Base-by-base conservation (phyloP, 306 rosid genomes). In the Ziziphus jujuba region DNA sequence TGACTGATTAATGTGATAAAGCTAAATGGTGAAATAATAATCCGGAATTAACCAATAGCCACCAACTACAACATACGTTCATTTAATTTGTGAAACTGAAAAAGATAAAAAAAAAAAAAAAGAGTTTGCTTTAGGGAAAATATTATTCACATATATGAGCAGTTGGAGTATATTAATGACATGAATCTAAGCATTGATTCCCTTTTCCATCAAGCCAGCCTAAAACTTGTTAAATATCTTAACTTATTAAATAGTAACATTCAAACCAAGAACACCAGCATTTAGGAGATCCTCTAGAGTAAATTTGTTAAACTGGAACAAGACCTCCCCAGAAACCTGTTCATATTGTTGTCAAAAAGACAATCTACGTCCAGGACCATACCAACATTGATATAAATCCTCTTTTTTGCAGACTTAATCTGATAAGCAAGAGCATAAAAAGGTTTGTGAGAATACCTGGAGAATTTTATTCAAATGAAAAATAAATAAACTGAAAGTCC, bases 271-370 rank as follows among this genome's bases (percentile, higher is more conserved):
- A 78, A 77, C 98, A 44, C 98, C 98, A 0, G 96, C 91, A 71
- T 75, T 75, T 74, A 93, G 76, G 64, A 93, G 95, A 71, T 85
- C 89, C 56, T 86, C 97, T 63, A 93, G 87, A 83, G 84, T 86
- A 77, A 78, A 86, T 16, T 80, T 45, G 56, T 93, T 82, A 73
- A 76, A 87, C 97, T 52, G 98, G 98, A 72, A 93, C 66, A 61
- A 93, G 87, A 40, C 98, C 98, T 82, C 98, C 98, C 98, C 97
- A 93, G 67, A 93, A 93, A 66, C 98, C 98, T 93, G 85, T 61
- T 73, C 45, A 74, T 45, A 62, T 35, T 61, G 53, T 63, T 28
- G 9, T 8, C 7, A 79, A 73, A 48, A 75, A 23, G 48, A 77
- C 54, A 59, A 21, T 31, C 61, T 61, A 63, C 56, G 20, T 66